Base-by-base conservation (phyloP, 2,329 filamentous ascomycete species). In the Xenoacremonium recifei region DNA sequence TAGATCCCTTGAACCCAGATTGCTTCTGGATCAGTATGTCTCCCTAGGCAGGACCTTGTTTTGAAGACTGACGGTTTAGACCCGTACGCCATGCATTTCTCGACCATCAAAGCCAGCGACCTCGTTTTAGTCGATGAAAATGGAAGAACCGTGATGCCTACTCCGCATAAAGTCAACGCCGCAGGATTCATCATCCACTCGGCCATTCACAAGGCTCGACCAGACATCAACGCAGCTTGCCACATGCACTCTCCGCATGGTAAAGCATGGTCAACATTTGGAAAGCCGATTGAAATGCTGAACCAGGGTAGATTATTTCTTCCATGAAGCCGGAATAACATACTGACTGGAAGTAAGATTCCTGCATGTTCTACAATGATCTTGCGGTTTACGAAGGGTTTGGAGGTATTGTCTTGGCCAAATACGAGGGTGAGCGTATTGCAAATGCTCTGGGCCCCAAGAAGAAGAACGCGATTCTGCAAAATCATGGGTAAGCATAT, bases 121-220 rank as follows among this genome's bases (percentile, higher is more conserved):
- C 81, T 87, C 76, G 77, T 87, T 35, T 75, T 83, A 31, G 72
- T 87, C 2, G 77, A 87, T 48, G 62, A 67, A 36, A 49, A 64
- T 2, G 84, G 84, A 4, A 74, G 78, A 9, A 7, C 23, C 23
- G 23, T 27, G 7, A 7, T 9, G 23, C 23, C 23, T 9, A 27
- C 23, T 7, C 20, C 72, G 80, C 3, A 72, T 85, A 3, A 82
- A 80, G 77, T 80, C 10, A 87, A 87, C 57, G 76, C 79, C 3
- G 83, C 83, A 1, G 84, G 84, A 2, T 87, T 86, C 58, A 64
- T 84, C 45, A 87, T 88, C 42, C 84, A 87, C 60, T 73, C 72
- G 7, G 81, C 81, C 4, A 69, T 87, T 12, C 77, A 85, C 62
- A 80, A 79, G 61, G 76, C 77, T 2, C 66, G 83, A 21, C 79